These are phyloP conservation scores for Angomonas ambiguus DNA, from an alignment of 208 protist species.

Conservation along the genomic window DNA sequence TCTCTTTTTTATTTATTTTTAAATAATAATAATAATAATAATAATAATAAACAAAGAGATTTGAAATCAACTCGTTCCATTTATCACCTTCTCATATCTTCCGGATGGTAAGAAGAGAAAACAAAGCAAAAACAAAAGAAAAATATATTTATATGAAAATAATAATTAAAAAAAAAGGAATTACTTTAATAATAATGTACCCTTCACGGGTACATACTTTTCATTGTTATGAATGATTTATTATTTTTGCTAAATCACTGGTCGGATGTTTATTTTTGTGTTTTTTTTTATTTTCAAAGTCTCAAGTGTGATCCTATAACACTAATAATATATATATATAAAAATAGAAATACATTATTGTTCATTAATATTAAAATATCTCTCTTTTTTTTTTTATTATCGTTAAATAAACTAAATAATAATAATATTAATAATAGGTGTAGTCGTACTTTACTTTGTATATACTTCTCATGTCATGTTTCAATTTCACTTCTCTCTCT, in stretches of 20 bases:
- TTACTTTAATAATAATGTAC: too few relatives aligned
- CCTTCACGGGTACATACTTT: too few relatives aligned
- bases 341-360: constrained; percentile 8
- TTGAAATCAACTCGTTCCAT: too few relatives aligned
- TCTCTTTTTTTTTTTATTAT: constrained; percentile 12
- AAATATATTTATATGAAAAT: neutral
- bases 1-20: constrained; percentile 3
- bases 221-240: neutral
- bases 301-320: neutral
- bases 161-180: too few relatives aligned
- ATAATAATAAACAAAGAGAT: constrained; percentile 7
- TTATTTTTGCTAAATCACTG: neutral
- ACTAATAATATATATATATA: constrained; percentile 7
- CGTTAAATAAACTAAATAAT: neutral
- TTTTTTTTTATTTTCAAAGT: neutral
- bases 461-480: neutral
- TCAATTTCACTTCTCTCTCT: constrained; percentile 6
- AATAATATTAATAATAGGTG: constrained; percentile 1
- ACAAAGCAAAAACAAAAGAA: constrained; percentile 4
- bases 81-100: neutral
- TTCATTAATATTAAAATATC: constrained; percentile 8
- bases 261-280: neutral
- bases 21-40: neutral
- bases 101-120: constrained; percentile 6
- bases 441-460: neutral